Base-by-base conservation (phyloP, 768 basidiomycete genomes). In the Fomitopsis pulvina region DNA sequence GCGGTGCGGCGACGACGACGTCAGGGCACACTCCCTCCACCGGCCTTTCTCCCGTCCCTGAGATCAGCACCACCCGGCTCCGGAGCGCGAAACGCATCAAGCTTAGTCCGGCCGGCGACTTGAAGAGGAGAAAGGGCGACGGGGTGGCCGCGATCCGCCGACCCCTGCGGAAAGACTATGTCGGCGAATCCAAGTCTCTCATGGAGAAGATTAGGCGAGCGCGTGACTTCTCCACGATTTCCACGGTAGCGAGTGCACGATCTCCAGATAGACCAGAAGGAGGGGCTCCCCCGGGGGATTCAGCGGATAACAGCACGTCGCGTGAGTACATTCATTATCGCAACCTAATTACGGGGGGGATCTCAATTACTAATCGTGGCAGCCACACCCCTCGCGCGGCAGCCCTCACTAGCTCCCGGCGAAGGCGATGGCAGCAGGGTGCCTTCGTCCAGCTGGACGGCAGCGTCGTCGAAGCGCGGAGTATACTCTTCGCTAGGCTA, bases 131-230 rank as follows among this genome's bases (percentile, higher is more conserved):
- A 47, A 47, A 28, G 6, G 79, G 76, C 0, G 69, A 65, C 1
- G 73, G 70, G 2, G 76, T 72, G 1, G 71, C 71, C 0, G 73
- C 75, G 0, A 64, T 72, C 10, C 70, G 83, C 9, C 68, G 76
- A 11, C 75, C 80, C 26, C 49, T 65, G 5, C 64, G 80, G 29
- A 79, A 76, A 52, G 87, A 89, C 54, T 90, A 90, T 62, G 78
- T 89, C 12, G 84, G 84, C 39, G 90, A 88, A 66, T 85, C 85
- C 26, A 79, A 68, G 54, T 80, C 77, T 28, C 75, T 90, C 41
- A 89, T 91, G 88, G 75, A 86, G 59, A 78, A 85, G 60, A 89
- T 90, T 62, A 83, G 84, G 58, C 77, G 80, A 59, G 82, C 86
- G 6, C 80, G 82, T 29, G 84, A 89, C 60, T 86, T 81, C 57